A percentile compares a stretch with the other conserved stretches of the same genome.
Evolutionary conservation across 208 protist genomes (phyloP).

Genomic region (Wallacemonas collosoma): DNA sequence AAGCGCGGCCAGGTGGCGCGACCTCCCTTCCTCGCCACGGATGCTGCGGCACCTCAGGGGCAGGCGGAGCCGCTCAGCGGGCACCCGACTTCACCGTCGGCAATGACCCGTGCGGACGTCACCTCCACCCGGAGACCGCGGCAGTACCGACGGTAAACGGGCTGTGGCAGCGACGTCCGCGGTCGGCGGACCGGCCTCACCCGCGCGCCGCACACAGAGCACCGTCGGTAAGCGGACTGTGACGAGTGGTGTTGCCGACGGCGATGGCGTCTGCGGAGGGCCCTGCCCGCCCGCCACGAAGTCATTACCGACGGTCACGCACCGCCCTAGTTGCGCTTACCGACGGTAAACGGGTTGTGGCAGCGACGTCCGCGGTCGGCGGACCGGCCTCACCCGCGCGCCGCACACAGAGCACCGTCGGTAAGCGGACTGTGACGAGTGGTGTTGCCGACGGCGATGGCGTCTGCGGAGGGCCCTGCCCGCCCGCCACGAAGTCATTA

Average conservation of each 20-base stretch:
- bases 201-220: background rate
- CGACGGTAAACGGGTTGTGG: background rate
- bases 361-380: too few relatives aligned
- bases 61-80: too few relatives aligned
- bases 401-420: background rate
- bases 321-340: background rate
- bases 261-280: background rate
- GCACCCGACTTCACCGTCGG: background rate
- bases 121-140: too few relatives aligned
- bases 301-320: background rate
- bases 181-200: too few relatives aligned
- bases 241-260: background rate
- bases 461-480: background rate
- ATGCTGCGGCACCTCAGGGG: too few relatives aligned
- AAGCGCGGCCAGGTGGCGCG: too few relatives aligned
- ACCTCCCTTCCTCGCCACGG: too few relatives aligned
- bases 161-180: too few relatives aligned
- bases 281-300: background rate
- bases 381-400: too few relatives aligned
- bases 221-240: background rate
- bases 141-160: background rate
- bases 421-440: background rate
- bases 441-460: background rate
- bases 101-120: background rate
- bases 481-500: background rate